These are phyloP conservation scores for Scheffersomyces segobiensis DNA, from an alignment of 1,139 yeast genomes.

Conservation along the genomic window DNA sequence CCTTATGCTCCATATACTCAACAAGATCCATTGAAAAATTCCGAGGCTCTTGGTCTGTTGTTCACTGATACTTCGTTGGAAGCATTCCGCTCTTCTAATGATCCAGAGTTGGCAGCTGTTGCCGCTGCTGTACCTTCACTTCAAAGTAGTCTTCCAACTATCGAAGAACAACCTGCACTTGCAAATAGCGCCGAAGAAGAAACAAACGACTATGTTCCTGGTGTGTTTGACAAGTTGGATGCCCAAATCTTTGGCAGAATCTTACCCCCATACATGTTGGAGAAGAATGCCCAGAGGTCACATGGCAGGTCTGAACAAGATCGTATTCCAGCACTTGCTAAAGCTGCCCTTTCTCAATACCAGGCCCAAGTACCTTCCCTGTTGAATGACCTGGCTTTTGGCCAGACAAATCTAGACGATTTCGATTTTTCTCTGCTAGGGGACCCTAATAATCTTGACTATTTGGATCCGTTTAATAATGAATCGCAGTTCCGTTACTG, in stretches of 20 bases:
- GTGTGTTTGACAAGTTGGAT: conserved; percentile 81
- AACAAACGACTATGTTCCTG: conserved; percentile 56
- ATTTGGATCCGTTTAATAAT: conserved; percentile 12
- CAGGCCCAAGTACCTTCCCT: neutral
- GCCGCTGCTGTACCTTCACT: neutral
- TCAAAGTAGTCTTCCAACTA: neutral
- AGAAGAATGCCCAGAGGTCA: conserved; percentile 22
- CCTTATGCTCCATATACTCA: neutral
- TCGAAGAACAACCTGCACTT: neutral
- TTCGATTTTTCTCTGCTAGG: conserved; percentile 19
- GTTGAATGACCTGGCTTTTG: conserved; percentile 1
- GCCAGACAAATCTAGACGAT: conserved; percentile 13
- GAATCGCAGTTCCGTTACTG: neutral
- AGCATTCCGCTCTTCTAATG: neutral
- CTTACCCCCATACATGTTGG: conserved; percentile 80
- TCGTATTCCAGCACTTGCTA: neutral
- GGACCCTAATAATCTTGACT: conserved; percentile 13
- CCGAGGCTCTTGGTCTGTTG: neutral
- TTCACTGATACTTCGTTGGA: conserved; percentile 3
- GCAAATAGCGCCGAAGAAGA: neutral
- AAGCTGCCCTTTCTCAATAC: neutral
- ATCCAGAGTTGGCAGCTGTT: conserved; percentile 2
- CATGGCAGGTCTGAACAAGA: neutral
- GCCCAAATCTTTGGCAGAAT: conserved; percentile 81
- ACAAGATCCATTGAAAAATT: neutral